Base-by-base conservation (phyloP, 768 basidiomycete species). In the Trametes cubensis region DNA sequence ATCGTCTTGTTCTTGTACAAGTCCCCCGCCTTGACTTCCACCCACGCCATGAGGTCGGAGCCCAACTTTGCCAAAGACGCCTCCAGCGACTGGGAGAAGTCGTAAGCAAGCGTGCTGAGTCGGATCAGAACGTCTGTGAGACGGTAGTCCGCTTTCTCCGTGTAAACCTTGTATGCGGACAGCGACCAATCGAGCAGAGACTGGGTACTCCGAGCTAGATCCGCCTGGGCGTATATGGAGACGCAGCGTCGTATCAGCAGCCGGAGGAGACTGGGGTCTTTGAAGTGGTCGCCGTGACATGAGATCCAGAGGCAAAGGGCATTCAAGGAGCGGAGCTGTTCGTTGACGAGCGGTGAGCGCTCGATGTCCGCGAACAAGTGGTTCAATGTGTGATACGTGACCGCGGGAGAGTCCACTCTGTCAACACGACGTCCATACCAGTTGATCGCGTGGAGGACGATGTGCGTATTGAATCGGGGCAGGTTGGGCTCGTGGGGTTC, bases 161-260 rank as follows among this genome's bases (percentile, higher is more conserved):
- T 64, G 55, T 65, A 72, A 8, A 26, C 46, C 44, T 76, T 75
- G 70, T 87, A 89, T 40, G 77, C 69, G 15, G 75, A 74, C 64
- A 95, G 85, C 3, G 83, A 83, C 91, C 93, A 95, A 50, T 87
- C 85, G 13, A 95, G 76, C 42, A 95, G 82, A 2, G 89, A 92
- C 65, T 93, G 89, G 0, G 88, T 87, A 3, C 83, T 79, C 58
- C 80, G 79, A 5, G 81, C 81, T 18, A 96, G 78, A 69, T 94
- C 92, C 13, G 76, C 73, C 68, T 94, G 87, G 0, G 79, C 74
- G 56, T 96, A 75, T 25, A 95, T 75, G 3, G 85, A 81, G 13
- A 84, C 78, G 6, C 86, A 80, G 10, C 91, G 88, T 44, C 87
- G 85, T 47, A 88, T 79, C 46, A 97, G 76, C 1, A 85, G 78